phyloP scores from a whole-genome alignment of 805 yeast species.

The Ogataea corticis region DNA sequence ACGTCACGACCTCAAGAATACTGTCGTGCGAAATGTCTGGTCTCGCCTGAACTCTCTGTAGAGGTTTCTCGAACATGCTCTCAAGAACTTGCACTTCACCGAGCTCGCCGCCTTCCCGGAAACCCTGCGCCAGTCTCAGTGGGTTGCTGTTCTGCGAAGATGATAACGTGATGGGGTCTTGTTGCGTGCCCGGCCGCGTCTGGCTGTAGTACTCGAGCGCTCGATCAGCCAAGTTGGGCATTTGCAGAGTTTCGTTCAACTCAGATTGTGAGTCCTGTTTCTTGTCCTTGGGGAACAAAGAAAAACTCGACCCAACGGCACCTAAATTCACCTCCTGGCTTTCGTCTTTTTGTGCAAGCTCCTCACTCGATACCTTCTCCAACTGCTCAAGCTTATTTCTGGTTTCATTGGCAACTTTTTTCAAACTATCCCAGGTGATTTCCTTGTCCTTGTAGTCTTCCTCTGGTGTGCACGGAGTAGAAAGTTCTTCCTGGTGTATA shows the following conservation, averaged over 20 bases:
- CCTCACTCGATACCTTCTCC: neutral
- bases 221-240: neutral
- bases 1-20: slow-evolving; percentile 20
- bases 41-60: neutral
- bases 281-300: slow-evolving; percentile 11
- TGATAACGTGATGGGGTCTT: slow-evolving; percentile 18
- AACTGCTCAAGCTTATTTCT: slow-evolving; percentile 1
- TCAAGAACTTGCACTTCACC: slow-evolving; percentile 25
- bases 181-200: slow-evolving; percentile 15
- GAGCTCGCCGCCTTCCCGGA: neutral
- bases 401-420: slow-evolving; percentile 3
- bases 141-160: slow-evolving; percentile 11
- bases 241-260: neutral
- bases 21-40: neutral
- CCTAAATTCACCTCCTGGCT: neutral
- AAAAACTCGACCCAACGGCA: slow-evolving; percentile 10
- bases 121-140: neutral
- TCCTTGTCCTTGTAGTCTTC: slow-evolving; percentile 12
- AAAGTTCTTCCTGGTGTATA: neutral
- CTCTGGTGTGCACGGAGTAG: slow-evolving; percentile 19
- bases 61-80: slow-evolving; percentile 14
- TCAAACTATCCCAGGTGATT: slow-evolving; percentile 9
- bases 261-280: neutral
- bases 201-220: neutral
- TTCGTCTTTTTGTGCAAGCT: neutral